Conservation (phyloP, 1,284 basidiomycete genomes). For the Violaceomyces palustris region DNA sequence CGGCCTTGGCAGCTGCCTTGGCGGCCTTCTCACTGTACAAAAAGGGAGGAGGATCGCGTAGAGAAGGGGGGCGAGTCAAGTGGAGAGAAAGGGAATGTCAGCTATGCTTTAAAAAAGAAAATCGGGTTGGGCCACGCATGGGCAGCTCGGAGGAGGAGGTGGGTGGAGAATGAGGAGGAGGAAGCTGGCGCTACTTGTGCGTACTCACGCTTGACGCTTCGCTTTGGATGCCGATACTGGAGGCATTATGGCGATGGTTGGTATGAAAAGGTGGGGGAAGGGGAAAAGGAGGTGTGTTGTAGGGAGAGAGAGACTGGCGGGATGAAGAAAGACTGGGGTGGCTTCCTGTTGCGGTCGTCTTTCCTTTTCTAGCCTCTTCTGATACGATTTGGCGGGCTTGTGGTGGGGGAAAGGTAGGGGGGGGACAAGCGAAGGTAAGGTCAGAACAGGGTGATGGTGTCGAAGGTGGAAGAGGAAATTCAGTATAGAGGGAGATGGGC, state of each 20-base stretch:
- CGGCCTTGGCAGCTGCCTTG: slow-evolving; percentile 47
- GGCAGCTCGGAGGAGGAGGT: neutral
- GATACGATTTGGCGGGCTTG: no score
- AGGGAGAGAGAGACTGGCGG: neutral
- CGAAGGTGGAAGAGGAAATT: no score
- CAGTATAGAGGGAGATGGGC: no score
- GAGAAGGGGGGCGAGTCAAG: neutral
- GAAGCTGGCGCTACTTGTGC: neutral
- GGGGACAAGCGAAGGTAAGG: no score
- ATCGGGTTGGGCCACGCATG: no score
- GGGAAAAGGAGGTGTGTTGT: no score
- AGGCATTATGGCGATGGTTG: slow-evolving; percentile 38
- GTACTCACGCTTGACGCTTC: slow-evolving; percentile 51
- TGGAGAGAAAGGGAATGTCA: neutral
- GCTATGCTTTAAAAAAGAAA: neutral
- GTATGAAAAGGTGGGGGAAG: neutral
- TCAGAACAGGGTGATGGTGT: no score
- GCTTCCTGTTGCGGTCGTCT: no score
- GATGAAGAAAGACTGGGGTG: no score
- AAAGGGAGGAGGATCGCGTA: no score
- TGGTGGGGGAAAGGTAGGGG: no score
- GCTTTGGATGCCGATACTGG: slow-evolving; percentile 53
- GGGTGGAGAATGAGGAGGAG: neutral
- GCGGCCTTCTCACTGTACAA: slow-evolving; percentile 49
- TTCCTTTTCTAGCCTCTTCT: no score